Evolutionary conservation across 345 rosid genomes (phyloP), one percentile per base, ranked within the genome.

Genomic region (Eutrema yunnanense): DNA sequence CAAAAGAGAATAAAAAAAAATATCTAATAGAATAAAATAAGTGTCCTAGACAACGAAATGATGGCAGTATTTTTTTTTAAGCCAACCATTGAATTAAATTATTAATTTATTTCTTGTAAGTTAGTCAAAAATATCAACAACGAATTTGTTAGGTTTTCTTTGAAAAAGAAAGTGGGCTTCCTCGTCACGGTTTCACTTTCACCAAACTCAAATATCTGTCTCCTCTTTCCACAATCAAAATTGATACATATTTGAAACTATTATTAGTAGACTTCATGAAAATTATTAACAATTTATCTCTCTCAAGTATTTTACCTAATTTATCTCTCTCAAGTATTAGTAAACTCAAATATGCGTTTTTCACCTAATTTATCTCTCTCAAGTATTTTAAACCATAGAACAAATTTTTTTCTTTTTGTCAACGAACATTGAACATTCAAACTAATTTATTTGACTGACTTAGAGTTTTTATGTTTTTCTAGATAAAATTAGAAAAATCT

Each of bases 181-280:
- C 73, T 75, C 4, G 69, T 67, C 78, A 74, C 62, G 52, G 43
- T 13, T 65, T 57, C 65, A 59, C 73, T n/a, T 65, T 57, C 59
- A 67, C 67, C 55, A 33, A 67, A 41, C 62, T 32, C 37, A 6
- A 41, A 59, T 2, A 58, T 38, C 0, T 49, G 54, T 42, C 48
- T 67, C 42, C 55, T 3, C 7, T 55, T 71, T 42, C 37, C 49
- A 64, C 29, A 7, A 46, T 72, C 13, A 63, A 34, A 54, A 36
- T 26, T 29, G 16, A n/a, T 22, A 1, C 26, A 22, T 7, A 65
- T 36, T 46, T 29, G 50, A 65, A 7, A 65, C 5, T 44, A 49
- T 37, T 64, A 2, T 43, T 22, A 12, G 7, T 62, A 64, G 6
- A 51, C 14, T 41, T 62, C 44, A 32, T 63, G 14, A 34, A 56